Base-by-base conservation (phyloP, 176 grass and related monocot genomes). In the Microstegium vimineum region DNA sequence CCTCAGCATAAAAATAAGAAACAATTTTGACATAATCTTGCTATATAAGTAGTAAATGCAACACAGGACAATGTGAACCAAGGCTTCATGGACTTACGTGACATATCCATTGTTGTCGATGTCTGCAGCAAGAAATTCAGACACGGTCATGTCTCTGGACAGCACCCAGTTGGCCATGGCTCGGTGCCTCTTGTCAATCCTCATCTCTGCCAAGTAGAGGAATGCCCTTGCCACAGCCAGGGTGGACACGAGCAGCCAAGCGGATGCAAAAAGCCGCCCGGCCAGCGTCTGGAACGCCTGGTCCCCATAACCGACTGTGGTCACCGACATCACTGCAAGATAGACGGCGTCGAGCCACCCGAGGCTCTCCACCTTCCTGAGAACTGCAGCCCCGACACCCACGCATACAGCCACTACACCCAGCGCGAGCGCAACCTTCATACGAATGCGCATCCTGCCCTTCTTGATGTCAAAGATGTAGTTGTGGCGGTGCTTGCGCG, bases 391-490 rank as follows among this genome's bases (percentile, higher is more conserved):
- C 7, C 95, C 95, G 0, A 98, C 35, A 3, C 95, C 89, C 4
- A 98, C 80, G 46, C 95, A 98, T 38, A 93, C 75, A 20, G 94
- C 75, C 5, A 98, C 90, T 0, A 88, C 95, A 1, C 71, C 80
- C 5, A 98, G 92, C 0, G 95, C 92, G 0, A 98, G 83, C 18
- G 71, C 81, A 1, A 98, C 95, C 82, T 94, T 98, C 75, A 94
- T 94, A 32, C 95, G 90, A 7, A 98, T 89, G 38, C 95, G 88
- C 90, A 98, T 94, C 46, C 95, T 86, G 14, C 95, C 95, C 84
- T 98, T 98, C 83, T 98, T 91, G 78, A 98, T 57, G 13, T 98
- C 95, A 15, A 98, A 87, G 62, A 98, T 91, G 75, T 98, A 98
- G 52, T 92, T 87, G 76, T 84, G 82, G 2, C 89, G 30, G 64